These are phyloP conservation scores for Trichomonascaceae sp. DNA, from an alignment of 1,139 yeast species.

Conservation along the genomic window DNA sequence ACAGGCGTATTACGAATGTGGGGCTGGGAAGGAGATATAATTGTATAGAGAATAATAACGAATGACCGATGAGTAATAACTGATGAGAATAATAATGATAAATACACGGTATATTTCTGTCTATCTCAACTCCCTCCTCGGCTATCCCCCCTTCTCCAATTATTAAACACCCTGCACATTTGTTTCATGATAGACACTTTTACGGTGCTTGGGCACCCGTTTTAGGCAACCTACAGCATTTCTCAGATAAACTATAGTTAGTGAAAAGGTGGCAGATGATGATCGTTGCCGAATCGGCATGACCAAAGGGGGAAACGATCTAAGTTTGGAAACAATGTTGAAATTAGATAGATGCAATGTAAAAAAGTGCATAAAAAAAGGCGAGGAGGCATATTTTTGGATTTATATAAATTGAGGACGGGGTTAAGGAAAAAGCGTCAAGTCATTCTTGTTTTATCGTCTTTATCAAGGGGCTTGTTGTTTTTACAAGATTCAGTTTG, in stretches of 20 bases:
- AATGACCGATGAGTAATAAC: too few species aligned
- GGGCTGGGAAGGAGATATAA: slow-evolving; percentile 12
- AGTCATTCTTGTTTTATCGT: too few species aligned
- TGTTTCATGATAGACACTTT: neutral
- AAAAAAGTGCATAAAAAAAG: too few species aligned
- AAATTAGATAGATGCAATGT: neutral
- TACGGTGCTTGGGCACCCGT: neutral
- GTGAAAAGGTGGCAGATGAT: neutral
- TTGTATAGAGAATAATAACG: neutral
- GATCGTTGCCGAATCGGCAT: neutral
- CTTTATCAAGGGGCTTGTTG: too few species aligned
- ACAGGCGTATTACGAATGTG: slow-evolving; percentile 60
- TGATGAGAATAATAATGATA: too few species aligned
- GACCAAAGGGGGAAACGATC: neutral
- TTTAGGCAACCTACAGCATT: neutral
- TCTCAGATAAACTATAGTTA: neutral
- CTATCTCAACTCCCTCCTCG: too few species aligned
- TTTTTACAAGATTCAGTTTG: too few species aligned
- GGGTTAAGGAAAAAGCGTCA: too few species aligned
- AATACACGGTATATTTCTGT: too few species aligned
- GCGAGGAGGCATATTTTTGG: too few species aligned
- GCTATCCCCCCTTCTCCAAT: too few species aligned
- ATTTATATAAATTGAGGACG: too few species aligned
- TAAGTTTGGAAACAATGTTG: neutral
- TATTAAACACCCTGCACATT: neutral